phyloP scores from a whole-genome alignment of 1,139 yeast genomes.

The Debaryomycetaceae sp. region DNA sequence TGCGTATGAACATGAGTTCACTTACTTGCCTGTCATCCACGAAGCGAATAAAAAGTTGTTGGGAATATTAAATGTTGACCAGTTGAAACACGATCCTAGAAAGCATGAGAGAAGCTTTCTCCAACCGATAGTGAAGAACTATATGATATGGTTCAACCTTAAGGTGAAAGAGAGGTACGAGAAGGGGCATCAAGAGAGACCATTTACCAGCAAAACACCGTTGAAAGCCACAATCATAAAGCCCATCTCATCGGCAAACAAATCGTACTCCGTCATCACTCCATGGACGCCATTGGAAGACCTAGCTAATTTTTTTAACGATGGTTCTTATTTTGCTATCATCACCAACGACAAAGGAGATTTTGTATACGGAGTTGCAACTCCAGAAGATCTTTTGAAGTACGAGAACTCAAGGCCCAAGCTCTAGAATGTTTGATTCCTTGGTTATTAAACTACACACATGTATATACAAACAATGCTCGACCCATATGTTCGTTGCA shows the following conservation, averaged over 20 bases:
- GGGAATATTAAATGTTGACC: constrained; percentile 56
- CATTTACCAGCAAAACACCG: constrained; percentile 18
- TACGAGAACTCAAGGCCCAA: constrained; percentile 54
- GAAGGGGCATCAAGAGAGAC: constrained; percentile 12
- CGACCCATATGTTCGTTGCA: too few relatives aligned
- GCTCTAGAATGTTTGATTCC: constrained; percentile 15
- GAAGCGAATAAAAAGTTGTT: constrained; percentile 46
- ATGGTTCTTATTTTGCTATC: constrained; percentile 56
- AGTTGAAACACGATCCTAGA: constrained; percentile 25
- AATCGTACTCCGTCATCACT: constrained; percentile 43
- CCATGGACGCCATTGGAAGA: constrained; percentile 58
- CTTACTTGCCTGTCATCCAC: constrained; percentile 57
- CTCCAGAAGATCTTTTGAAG: constrained; percentile 56
- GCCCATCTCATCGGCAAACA: constrained; percentile 29
- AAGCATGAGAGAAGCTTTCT: constrained; percentile 21
- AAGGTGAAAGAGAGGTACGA: constrained; percentile 33
- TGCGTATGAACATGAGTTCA: constrained; percentile 56
- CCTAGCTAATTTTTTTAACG: constrained; percentile 49
- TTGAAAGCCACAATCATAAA: constrained; percentile 25
- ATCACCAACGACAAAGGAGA: constrained; percentile 52
- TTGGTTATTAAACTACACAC: not conserved
- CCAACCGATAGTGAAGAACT: constrained; percentile 32
- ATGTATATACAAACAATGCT: too few relatives aligned
- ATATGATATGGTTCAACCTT: constrained; percentile 46
- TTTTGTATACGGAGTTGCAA: constrained; percentile 62